Base-by-base conservation (phyloP, 129 eudicot species). In the Calendula officinalis region DNA sequence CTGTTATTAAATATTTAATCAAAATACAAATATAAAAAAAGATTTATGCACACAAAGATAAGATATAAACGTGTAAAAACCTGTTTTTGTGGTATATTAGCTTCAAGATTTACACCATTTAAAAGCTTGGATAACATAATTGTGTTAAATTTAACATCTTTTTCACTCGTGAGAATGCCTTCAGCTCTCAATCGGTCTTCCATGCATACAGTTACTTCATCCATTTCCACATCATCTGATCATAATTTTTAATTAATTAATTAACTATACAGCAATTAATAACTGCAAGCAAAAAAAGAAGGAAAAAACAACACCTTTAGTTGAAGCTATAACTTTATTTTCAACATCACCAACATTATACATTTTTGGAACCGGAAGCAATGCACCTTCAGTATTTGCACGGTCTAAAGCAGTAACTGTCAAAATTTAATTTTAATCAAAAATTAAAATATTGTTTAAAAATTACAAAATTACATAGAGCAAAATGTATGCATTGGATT, bases 361-460 rank as follows among this genome's bases (percentile, higher is more conserved):
- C 7, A 77, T 70, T 60, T 43, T 83, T 8, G 89, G 76, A 38
- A 77, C 64, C 0, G 95, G 99, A 76, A 84, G 83, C 51, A 79
- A 48, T 7, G 96, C 99, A 39, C 78, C 92, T 84, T 88, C 96
- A 5, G 96, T 85, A 77, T 81, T 88, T 54, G 96, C 82, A 52
- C 99, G 91, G 71, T 92, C 95, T 61, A 92, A 78, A 45, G 99
- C 95, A 10, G 96, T 92, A 68, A 90, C 99, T 92, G 99, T 77
- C 67, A 33, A 56, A 7, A 52, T 64, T 14, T 15, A 22, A 22
- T 22, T n/a, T n/a, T n/a, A n/a, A n/a, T n/a, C n/a, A n/a, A n/a
- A n/a, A 59, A 5, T 22, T 59, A 13, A 10, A 71, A 34, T 63
- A 9, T 13, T 8, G 58, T 84, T 57, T 78, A 56, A 8, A 42